Evolutionary conservation across 2,329 filamentous ascomycete species (phyloP).

Genomic region (Colletotrichum spinosum): DNA sequence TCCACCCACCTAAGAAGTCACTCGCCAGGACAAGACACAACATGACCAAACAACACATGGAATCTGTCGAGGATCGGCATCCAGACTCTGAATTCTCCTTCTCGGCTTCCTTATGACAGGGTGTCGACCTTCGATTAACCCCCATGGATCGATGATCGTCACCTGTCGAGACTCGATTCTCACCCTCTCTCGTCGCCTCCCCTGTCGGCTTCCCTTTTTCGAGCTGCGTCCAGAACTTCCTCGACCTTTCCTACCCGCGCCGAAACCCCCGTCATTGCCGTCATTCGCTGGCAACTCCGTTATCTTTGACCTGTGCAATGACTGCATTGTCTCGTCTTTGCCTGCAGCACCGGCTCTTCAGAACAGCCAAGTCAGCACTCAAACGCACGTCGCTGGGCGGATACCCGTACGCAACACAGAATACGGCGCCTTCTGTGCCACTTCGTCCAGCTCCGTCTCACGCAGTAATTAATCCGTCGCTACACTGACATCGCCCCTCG

Average conservation of each 20-base stretch:
- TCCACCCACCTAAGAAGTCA: background rate
- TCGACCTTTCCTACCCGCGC: background rate
- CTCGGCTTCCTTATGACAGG: background rate
- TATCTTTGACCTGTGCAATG: slow-evolving; percentile 6
- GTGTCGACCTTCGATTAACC: slow-evolving; percentile 11
- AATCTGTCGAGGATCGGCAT: slow-evolving; percentile 15
- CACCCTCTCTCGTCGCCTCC: slow-evolving; percentile 10
- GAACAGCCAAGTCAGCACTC: too few species aligned
- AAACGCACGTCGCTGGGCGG: background rate
- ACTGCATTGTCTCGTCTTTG: background rate
- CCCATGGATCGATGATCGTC: slow-evolving; percentile 26
- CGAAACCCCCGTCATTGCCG: background rate
- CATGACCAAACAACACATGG: slow-evolving; percentile 16
- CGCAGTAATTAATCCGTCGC: slow-evolving; percentile 1
- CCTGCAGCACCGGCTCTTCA: background rate
- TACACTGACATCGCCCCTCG: background rate
- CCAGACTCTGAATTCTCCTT: background rate
- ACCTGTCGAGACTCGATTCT: slow-evolving; percentile 14
- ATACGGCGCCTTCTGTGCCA: background rate
- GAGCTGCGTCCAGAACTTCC: slow-evolving; percentile 30
- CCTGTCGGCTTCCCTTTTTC: slow-evolving; percentile 25
- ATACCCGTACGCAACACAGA: background rate
- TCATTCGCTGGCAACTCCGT: slow-evolving; percentile 24
- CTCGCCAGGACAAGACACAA: slow-evolving; percentile 1
- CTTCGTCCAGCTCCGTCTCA: slow-evolving; percentile 29